Base-by-base conservation (phyloP, 208 protist genomes). In the Lotmaria passim region DNA sequence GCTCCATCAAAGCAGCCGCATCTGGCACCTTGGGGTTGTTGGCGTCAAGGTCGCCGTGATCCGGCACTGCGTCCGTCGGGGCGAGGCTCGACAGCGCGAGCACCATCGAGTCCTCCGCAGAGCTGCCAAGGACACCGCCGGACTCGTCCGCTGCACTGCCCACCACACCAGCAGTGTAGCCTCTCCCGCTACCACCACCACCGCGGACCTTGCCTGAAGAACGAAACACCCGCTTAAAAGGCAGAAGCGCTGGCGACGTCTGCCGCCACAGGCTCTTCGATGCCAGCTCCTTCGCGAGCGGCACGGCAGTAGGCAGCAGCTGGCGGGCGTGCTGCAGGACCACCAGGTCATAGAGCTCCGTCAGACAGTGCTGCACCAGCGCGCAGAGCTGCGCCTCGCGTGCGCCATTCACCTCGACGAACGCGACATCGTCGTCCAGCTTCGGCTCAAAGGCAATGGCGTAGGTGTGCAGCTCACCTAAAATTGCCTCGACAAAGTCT, bases 331-430 rank as follows among this genome's bases (percentile, higher is more conserved):
- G 81, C 36, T 79, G 72, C 23, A 96, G 76, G 38, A 94, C 65
- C 33, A 96, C 78, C 8, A 96, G 76, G 65, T 96, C 91, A 51
- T 94, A 94, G 24, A 96, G 76, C 74, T 96, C 91, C n/a, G 82
- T 90, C 17, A 94, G 72, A 63, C 91, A 96, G 79, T 96, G 91
- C 48, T 93, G 75, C 24, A 90, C 66, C 7, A 96, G 26, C 15
- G 78, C 79, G 7, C 81, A 71, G 15, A 93, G 63, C 56, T 78
- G 76, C 28, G 65, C 72, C 75, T 94, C 83, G 10, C 78, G 59
- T 1, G 75, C 41, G 12, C 78, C 84, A 56, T 95, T 93, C 28
- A 87, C 70, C 53, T 92, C 90, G 21, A 93, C 83, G 69, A 82
- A 89, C 12, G 76, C 78, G n/a, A 76, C 72, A 26, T 81, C 76